Percentiles rank a stretch among this genome's conserved stretches.
phyloP scores from a whole-genome alignment of 2,329 filamentous ascomycete species.

The Mycocentrospora acerina region DNA sequence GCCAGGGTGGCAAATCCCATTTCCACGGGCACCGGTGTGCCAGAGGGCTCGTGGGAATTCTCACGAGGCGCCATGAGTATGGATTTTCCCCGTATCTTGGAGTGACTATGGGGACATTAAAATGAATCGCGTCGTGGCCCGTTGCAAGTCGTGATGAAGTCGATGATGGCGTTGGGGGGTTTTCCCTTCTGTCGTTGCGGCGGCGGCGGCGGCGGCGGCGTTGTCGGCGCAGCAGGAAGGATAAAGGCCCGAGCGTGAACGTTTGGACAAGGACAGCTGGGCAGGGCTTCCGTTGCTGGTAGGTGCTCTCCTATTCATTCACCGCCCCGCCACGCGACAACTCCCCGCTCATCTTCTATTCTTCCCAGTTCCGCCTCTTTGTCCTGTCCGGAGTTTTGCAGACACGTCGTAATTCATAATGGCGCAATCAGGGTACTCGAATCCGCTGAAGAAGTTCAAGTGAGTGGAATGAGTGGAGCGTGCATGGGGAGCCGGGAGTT shows the following conservation, averaged over 20 bases:
- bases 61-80: conserved; percentile 57
- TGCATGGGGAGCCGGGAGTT: conserved; percentile 20
- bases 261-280: too few species aligned
- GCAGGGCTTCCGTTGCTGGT: neutral
- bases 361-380: conserved; percentile 6
- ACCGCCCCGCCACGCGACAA: conserved; percentile 12
- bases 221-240: too few species aligned
- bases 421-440: conserved; percentile 87
- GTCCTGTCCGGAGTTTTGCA: conserved; percentile 3
- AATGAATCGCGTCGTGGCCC: too few species aligned
- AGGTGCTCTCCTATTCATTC: conserved; percentile 23
- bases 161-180: too few species aligned
- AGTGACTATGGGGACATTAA: too few species aligned
- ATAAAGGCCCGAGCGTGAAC: too few species aligned
- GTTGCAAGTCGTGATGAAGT: too few species aligned
- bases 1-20: conserved; percentile 83
- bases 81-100: too few species aligned
- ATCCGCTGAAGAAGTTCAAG: conserved; percentile 99
- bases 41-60: conserved; percentile 54
- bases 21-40: conserved; percentile 63
- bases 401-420: conserved; percentile 54
- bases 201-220: too few species aligned
- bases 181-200: too few species aligned
- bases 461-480: conserved; percentile 47
- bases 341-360: conserved; percentile 3